A percentile compares a stretch with the other conserved stretches of the same genome.
Evolutionary conservation across 2,329 filamentous ascomycete genomes (phyloP).

Genomic region (Lecanicillium sp.): DNA sequence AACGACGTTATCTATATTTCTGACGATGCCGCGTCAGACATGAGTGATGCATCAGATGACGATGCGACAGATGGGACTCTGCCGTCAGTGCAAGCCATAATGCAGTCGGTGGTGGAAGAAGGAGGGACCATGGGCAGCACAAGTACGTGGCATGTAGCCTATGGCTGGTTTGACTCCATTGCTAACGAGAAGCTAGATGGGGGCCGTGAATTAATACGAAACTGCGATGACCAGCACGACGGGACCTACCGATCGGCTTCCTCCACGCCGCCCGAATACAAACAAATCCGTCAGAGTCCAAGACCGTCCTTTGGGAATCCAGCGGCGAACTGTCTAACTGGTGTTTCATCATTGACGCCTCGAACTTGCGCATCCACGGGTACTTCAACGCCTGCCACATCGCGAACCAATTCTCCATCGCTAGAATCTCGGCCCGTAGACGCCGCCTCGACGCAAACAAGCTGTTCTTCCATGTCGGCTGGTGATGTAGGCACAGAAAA

Average conservation of each 20-base stretch:
- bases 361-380: background rate
- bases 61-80: background rate
- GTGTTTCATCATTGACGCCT: background rate
- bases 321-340: background rate
- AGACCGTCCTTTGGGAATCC: background rate
- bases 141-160: background rate
- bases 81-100: constrained; percentile 1
- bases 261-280: background rate
- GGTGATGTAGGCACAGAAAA: background rate
- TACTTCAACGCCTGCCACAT: background rate
- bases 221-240: background rate
- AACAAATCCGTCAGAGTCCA: background rate
- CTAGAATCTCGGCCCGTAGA: background rate
- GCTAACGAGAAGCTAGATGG: background rate
- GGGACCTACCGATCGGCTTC: background rate
- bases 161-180: background rate
- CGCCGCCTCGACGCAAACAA: background rate
- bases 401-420: background rate
- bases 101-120: constrained; percentile 3
- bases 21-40: constrained; percentile 2
- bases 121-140: background rate
- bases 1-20: constrained; percentile 5
- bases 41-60: background rate
- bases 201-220: background rate
- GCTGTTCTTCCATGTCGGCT: background rate